Evolutionary conservation across 257 asterid genomes (phyloP), one percentile per base, ranked within the genome.

Genomic region (Craterostigma plantagineum): DNA sequence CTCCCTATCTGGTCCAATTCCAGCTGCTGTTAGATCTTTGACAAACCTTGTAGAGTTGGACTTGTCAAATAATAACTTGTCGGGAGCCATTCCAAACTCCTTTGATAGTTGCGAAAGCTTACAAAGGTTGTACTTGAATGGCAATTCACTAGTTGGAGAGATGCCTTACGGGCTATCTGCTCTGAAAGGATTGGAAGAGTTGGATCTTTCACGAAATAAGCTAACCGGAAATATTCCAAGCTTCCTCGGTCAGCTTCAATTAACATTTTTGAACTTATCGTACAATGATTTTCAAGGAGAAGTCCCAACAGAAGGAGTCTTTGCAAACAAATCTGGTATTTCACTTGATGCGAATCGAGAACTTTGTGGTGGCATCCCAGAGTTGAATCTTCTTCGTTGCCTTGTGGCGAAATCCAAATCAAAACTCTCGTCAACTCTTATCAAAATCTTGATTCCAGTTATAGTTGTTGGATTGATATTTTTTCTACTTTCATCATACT

Each of bases 141-240:
- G 33, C 0, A 64, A 64, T 35, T 38, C 27, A 14, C 40, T 64
- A 10, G 39, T 38, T 3, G 71, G 71, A 16, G 18, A 51, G 14
- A 43, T 64, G 16, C 66, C 66, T 14, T 1, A 11, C 4, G 47
- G 51, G 6, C 35, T 64, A 8, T 23, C 48, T 50, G 44, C 47
- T 38, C 50, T 64, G 50, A 51, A 27, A 48, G 61, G 66, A 4
- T 2, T 63, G 8, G 50, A 23, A 33, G 34, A 38, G 7, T 14
- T 60, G 10, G 66, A 65, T 53, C 40, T 65, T 30, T 65, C 64
- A 11, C 34, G 27, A 5, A 65, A 65, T 33, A 41, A 52, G 15
- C 36, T 60, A n/a, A 44, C 61, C 30, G 64, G 58, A 5, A 16
- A 30, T 17, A 60, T 65, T 34, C 68, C 68, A 18, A 18, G 18